A percentile compares a stretch with the other conserved stretches of the same genome.
phyloP scores from a whole-genome alignment of 805 yeast genomes.

The Naumovozyma castellii region DNA sequence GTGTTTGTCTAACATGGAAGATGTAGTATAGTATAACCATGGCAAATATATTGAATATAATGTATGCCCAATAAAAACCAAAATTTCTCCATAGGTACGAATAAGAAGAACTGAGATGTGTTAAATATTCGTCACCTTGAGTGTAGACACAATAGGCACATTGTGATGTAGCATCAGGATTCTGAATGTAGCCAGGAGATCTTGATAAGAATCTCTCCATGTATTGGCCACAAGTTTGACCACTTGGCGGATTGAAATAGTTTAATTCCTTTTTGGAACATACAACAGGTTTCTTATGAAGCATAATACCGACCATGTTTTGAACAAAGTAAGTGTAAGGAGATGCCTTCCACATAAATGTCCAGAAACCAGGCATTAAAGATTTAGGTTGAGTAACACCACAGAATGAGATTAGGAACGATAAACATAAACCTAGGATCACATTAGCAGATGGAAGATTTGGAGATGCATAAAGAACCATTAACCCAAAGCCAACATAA shows the following conservation, averaged over 20 bases:
- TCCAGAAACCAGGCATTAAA: constrained; percentile 36
- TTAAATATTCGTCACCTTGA: constrained; percentile 47
- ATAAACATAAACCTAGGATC: constrained; percentile 13
- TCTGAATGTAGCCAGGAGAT: constrained; percentile 18
- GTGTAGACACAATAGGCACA: constrained; percentile 49
- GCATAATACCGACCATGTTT: constrained; percentile 40
- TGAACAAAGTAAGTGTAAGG: constrained; percentile 37
- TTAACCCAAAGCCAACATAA: constrained; percentile 31
- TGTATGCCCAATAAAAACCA: constrained; percentile 46
- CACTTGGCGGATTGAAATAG: constrained; percentile 15
- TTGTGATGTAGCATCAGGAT: constrained; percentile 32
- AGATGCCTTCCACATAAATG: constrained; percentile 33
- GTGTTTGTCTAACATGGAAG: constrained; percentile 32
- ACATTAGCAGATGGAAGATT: constrained; percentile 25
- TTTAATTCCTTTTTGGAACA: constrained; percentile 31
- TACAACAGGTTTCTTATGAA: constrained; percentile 36
- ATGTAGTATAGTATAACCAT: constrained; percentile 43
- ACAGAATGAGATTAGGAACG: constrained; percentile 32
- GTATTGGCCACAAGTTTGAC: constrained; percentile 14
- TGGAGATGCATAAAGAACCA: constrained; percentile 24
- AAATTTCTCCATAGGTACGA: constrained; percentile 45
- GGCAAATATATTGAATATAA: constrained; percentile 35
- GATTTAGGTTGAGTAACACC: constrained; percentile 32
- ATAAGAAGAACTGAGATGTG: constrained; percentile 23
- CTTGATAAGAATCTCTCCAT: constrained; percentile 11